These are phyloP conservation scores for Arabidopsis arenosa DNA, from an alignment of 345 rosid species.

Conservation along the genomic window DNA sequence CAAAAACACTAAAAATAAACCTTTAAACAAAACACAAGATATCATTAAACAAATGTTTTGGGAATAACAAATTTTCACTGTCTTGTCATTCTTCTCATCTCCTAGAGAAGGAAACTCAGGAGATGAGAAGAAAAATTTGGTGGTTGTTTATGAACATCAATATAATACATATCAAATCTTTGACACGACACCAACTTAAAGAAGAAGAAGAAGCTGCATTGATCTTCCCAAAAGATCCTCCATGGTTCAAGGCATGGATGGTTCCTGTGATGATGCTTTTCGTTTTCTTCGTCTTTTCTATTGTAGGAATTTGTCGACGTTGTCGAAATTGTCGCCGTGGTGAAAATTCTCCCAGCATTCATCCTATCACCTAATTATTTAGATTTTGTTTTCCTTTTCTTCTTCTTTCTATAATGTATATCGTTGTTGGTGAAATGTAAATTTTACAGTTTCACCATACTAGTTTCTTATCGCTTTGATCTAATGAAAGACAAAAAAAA, in stretches of 20 bases:
- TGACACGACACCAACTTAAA: constrained; percentile 9
- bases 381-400: not conserved
- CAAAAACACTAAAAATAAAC: constrained; percentile 35
- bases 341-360: constrained; percentile 44
- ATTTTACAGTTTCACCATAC: constrained; percentile 17
- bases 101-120: constrained; percentile 1
- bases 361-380: constrained; percentile 32
- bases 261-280: constrained; percentile 28
- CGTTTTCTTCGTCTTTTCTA: not conserved
- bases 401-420: constrained; percentile 3
- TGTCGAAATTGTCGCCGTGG: constrained; percentile 41
- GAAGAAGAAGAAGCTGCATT: constrained; percentile 38
- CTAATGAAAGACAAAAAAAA: not conserved
- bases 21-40: constrained; percentile 10
- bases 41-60: not conserved
- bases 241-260: constrained; percentile 45
- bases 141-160: constrained; percentile 13
- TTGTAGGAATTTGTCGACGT: constrained; percentile 23
- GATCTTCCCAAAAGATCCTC: constrained; percentile 39
- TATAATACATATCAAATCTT: constrained; percentile 17
- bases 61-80: not conserved
- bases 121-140: constrained; percentile 25
- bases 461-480: not conserved
- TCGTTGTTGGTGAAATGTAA: not conserved
- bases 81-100: constrained; percentile 37